These are phyloP conservation scores for Cyathus striatus DNA, from an alignment of 768 basidiomycete species.

Conservation along the genomic window DNA sequence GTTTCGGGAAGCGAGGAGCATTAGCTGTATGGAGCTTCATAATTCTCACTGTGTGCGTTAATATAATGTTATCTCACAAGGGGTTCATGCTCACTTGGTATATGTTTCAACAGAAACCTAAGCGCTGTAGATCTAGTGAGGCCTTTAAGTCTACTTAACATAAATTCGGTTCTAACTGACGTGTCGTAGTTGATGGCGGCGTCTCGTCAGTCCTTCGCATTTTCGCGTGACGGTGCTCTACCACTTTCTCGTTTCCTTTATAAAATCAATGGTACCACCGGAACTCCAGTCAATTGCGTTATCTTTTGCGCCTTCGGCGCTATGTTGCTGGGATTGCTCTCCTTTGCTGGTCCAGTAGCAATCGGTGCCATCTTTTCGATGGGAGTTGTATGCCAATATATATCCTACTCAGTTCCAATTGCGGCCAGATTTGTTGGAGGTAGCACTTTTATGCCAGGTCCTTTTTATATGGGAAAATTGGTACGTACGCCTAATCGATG, in stretches of 20 bases:
- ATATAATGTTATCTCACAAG: background rate
- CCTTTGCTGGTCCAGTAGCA: background rate
- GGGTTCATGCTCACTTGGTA: background rate
- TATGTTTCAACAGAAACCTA: background rate
- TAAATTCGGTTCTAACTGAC: background rate
- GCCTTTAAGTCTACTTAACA: background rate
- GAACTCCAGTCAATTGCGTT: background rate
- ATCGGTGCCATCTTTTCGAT: background rate
- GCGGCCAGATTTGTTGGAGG: background rate
- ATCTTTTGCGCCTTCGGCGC: background rate
- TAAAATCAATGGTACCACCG: background rate
- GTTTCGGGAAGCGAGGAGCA: background rate
- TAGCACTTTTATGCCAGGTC: background rate
- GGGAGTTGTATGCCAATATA: background rate
- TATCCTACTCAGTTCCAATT: background rate
- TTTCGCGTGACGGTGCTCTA: background rate
- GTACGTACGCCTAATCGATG: too few relatives aligned
- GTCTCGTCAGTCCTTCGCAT: background rate
- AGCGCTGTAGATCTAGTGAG: background rate
- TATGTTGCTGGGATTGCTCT: background rate
- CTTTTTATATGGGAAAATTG: background rate
- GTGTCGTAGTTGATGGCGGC: background rate
- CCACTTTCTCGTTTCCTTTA: background rate
- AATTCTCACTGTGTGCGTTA: background rate
- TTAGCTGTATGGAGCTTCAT: background rate